These are phyloP conservation scores for Coemansia sp. DNA, from an alignment of 192 early-diverging fungal species.

Conservation along the genomic window DNA sequence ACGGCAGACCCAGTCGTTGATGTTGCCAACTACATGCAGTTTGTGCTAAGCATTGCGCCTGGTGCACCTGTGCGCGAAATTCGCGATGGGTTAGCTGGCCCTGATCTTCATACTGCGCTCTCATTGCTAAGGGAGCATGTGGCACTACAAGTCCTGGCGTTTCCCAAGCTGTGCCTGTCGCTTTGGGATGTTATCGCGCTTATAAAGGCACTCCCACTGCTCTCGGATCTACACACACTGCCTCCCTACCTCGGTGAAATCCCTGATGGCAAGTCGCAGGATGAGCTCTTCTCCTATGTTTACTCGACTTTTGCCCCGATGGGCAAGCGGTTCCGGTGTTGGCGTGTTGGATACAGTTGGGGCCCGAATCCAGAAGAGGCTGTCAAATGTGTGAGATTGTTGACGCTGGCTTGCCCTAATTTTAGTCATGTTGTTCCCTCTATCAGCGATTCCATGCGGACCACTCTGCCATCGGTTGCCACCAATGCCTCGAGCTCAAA, in stretches of 20 bases:
- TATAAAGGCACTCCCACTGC: background rate
- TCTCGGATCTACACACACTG: background rate
- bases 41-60: background rate
- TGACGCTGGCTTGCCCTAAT: background rate
- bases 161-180: background rate
- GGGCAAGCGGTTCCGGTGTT: slow-evolving; percentile 2
- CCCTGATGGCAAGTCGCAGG: background rate
- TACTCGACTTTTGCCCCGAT: background rate
- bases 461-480: background rate
- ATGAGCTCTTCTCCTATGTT: background rate
- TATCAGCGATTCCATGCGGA: background rate
- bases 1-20: background rate
- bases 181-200: background rate
- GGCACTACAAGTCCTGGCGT: background rate
- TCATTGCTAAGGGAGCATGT: background rate
- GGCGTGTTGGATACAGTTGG: background rate
- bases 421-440: background rate
- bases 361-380: background rate
- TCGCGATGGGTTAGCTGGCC: background rate
- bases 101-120: background rate
- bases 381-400: background rate
- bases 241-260: background rate
- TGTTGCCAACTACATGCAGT: background rate
- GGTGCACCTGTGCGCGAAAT: background rate
- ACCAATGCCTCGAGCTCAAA: background rate